Evolutionary conservation across 2,329 filamentous ascomycete species (phyloP).

Genomic region (Exophiala sp.): DNA sequence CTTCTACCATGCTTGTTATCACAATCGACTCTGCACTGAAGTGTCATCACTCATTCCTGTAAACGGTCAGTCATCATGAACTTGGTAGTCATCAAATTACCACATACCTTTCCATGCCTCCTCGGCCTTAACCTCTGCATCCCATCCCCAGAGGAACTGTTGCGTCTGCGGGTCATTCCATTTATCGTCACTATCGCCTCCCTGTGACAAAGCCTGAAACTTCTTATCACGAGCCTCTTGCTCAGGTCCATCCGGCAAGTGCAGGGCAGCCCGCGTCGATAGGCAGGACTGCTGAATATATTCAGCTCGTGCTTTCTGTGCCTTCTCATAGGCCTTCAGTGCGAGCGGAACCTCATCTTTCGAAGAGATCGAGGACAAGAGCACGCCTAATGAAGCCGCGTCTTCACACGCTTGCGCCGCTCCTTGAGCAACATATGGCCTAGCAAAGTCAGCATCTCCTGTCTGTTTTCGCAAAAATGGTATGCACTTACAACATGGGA

Average conservation of each 20-base stretch:
- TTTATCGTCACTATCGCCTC: slow-evolving; percentile 56
- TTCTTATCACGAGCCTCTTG: slow-evolving; percentile 37
- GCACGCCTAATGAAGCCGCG: slow-evolving; percentile 37
- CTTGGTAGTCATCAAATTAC: background rate
- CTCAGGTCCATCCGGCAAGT: slow-evolving; percentile 31
- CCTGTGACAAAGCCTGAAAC: slow-evolving; percentile 51
- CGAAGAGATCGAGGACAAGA: slow-evolving; percentile 28
- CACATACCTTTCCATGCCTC: slow-evolving; percentile 40
- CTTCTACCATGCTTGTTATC: background rate
- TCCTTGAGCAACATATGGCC: slow-evolving; percentile 43
- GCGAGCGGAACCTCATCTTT: slow-evolving; percentile 43
- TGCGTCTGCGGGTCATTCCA: slow-evolving; percentile 69
- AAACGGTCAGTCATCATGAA: background rate
- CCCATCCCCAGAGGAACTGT: slow-evolving; percentile 62
- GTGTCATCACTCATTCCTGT: background rate
- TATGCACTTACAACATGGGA: slow-evolving; percentile 36
- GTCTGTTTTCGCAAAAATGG: background rate
- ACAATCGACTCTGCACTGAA: slow-evolving; percentile 6
- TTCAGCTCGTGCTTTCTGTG: slow-evolving; percentile 25
- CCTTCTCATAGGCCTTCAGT: slow-evolving; percentile 46
- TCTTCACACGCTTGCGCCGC: slow-evolving; percentile 46
- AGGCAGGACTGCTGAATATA: slow-evolving; percentile 45
- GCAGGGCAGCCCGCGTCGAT: slow-evolving; percentile 32
- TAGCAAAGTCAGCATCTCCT: background rate
- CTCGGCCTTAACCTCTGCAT: slow-evolving; percentile 55